phyloP scores from a whole-genome alignment of 176 grass and related monocot species.

The sorghum (Sorghum bicolor) region DNA sequence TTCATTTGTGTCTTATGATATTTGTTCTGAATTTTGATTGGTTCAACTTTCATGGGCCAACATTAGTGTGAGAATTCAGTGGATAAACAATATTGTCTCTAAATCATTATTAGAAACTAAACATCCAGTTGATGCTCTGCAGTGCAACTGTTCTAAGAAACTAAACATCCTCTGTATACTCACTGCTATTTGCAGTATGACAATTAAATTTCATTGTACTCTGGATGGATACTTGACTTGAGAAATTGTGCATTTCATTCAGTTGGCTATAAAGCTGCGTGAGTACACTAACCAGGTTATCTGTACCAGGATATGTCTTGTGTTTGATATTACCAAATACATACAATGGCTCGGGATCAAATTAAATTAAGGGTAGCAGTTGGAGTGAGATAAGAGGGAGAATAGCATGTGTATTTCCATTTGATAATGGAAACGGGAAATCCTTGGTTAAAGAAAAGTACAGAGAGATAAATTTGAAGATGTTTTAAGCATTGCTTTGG shows the following conservation, averaged over 20 bases:
- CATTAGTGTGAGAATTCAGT: neutral
- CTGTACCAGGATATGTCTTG: conserved; percentile 6
- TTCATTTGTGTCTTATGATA: too few species aligned
- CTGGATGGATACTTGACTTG: neutral
- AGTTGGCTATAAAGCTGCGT: neutral
- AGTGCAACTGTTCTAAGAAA: neutral
- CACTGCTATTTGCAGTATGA: neutral
- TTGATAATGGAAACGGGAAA: too few species aligned
- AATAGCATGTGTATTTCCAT: too few species aligned
- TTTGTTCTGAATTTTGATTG: too few species aligned
- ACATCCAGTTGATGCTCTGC: neutral
- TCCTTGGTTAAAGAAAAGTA: too few species aligned
- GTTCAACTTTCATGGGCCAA: neutral
- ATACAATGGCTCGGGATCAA: too few species aligned
- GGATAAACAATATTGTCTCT: neutral
- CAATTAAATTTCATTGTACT: neutral
- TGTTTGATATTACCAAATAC: neutral
- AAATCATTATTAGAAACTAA: neutral
- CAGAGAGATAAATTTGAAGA: too few species aligned
- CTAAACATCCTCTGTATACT: neutral
- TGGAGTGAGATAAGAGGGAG: too few species aligned
- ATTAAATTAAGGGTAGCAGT: too few species aligned
- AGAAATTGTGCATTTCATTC: neutral
- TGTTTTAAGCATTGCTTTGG: too few species aligned
- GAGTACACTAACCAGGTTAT: neutral